These are phyloP conservation scores for Huntiella savannae DNA, from an alignment of 2,329 filamentous ascomycete genomes.

Conservation along the genomic window DNA sequence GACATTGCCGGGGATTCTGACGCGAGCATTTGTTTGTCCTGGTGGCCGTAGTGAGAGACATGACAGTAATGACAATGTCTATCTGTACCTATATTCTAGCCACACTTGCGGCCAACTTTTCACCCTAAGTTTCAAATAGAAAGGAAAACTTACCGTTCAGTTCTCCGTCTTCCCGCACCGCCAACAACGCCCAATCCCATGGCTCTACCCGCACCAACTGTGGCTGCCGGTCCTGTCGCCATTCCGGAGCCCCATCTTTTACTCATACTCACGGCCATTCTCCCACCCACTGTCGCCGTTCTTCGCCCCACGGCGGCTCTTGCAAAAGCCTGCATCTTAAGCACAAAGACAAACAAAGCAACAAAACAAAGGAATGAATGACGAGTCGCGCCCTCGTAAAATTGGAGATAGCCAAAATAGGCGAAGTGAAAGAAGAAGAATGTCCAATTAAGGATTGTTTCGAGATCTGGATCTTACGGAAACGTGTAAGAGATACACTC, in stretches of 20 bases:
- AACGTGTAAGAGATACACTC: no score
- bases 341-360: background rate
- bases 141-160: slow-evolving; percentile 7
- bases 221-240: background rate
- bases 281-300: background rate
- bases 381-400: background rate
- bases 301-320: slow-evolving; percentile 4
- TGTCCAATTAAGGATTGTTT: background rate
- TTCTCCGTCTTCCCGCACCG: background rate
- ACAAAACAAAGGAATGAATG: background rate
- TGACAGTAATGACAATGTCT: no score
- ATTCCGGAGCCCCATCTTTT: background rate
- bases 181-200: background rate
- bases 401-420: background rate
- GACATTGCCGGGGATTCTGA: no score
- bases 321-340: slow-evolving; percentile 9
- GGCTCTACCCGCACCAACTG: background rate
- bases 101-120: no score
- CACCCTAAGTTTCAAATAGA: background rate
- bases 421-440: background rate
- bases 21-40: no score
- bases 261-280: background rate
- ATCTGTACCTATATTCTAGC: no score
- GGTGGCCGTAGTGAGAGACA: no score
- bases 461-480: no score